Conservation (phyloP, 805 yeast genomes). For the Starmerella ratchasimensis region DNA sequence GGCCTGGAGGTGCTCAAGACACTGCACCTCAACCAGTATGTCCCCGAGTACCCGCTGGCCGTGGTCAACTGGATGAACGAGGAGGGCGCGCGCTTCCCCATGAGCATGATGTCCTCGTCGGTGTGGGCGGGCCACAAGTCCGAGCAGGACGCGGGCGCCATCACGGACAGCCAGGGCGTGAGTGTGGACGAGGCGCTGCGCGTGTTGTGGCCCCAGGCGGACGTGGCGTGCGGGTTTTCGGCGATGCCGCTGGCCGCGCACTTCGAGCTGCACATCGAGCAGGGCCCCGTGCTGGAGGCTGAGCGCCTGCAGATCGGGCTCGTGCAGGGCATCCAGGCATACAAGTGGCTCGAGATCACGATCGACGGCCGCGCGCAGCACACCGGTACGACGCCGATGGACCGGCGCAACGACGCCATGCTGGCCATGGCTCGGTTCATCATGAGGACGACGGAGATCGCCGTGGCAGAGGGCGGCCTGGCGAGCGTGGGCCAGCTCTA, state of each 20-base stretch:
- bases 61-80: neutral
- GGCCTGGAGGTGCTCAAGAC: neutral
- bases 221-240: neutral
- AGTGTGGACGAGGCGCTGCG: neutral
- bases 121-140: neutral
- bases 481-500: neutral
- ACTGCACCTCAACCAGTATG: neutral
- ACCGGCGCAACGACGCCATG: neutral
- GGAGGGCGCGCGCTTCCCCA: neutral
- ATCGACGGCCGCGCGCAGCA: neutral
- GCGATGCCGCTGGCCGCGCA: neutral
- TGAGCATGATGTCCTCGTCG: neutral
- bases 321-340: neutral
- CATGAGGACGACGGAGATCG: neutral
- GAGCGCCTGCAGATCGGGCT: neutral
- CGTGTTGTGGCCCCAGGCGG: neutral
- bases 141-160: neutral
- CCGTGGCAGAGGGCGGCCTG: neutral
- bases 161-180: too few relatives aligned
- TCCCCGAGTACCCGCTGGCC: neutral
- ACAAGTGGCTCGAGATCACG: neutral
- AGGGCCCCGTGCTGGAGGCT: neutral
- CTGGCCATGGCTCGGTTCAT: neutral
- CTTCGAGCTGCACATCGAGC: neutral
- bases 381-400: neutral